Evolutionary conservation across 352 stramenopile species (phyloP), one percentile per base, ranked within the genome.

Genomic region (Phytophthora sansomeana): DNA sequence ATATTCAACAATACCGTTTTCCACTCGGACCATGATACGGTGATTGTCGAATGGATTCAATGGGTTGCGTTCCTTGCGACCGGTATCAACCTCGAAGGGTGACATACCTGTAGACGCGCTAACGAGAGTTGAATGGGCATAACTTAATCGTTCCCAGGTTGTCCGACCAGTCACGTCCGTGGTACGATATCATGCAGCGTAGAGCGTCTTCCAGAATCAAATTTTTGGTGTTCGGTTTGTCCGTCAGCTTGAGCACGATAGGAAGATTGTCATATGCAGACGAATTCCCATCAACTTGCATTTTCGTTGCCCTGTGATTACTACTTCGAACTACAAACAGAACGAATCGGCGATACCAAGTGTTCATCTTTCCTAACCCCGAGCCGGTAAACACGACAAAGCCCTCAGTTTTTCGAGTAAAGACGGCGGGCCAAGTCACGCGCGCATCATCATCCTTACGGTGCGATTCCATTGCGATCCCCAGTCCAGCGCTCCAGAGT

Each of bases 401-500:
- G n/a, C 36, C 14, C 14, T 42, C 14, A 42, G 14, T 19, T 19
- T 42, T 42, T 0, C 13, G n/a, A 9, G 13, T 42, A 42, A 19
- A 21, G 2, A 14, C 36, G 5, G 6, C 13, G 35, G 17, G 35
- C 35, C 35, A 41, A 41, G 11, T 19, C n/a, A n/a, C 35, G 6
- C 35, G 35, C 17, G 35, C 35, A 41, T 10, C 35, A 41, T 14
- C 1, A 41, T 41, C 35, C 14, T n/a, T n/a, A n/a, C n/a, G n/a
- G n/a, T n/a, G n/a, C 67, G 10, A 75, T 57, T n/a, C 41, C 36
- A 24, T 63, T 61, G 61, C 55, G 64, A 16, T 63, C 50, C 61
- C 67, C 71, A 11, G 54, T 56, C 5, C 41, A 36, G 11, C 52
- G 19, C n/a, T 24, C 52, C 55, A 1, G 10, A 42, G 14, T 72